Percentiles rank a stretch among this genome's conserved stretches.
Conservation (phyloP, 371 early-diverging fungal genomes). For the Dipsacomyces acuminosporus region DNA sequence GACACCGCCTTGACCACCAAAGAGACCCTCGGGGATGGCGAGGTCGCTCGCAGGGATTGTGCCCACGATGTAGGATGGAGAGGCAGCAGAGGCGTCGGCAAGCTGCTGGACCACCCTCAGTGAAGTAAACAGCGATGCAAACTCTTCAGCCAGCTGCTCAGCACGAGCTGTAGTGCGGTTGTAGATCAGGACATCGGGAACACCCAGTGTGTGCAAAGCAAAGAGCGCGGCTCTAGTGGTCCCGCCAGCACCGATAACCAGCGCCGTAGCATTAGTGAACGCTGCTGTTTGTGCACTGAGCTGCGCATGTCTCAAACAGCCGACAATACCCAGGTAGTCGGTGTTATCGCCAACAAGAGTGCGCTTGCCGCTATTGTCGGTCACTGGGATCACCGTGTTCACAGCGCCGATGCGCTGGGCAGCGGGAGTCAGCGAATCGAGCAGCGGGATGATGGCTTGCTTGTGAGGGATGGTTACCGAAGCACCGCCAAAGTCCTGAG, state of each 20-base stretch:
- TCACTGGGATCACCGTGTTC: slow-evolving; percentile 69
- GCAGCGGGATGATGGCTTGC: slow-evolving; percentile 68
- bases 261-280: slow-evolving; percentile 50
- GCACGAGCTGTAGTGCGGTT: slow-evolving; percentile 84
- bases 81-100: slow-evolving; percentile 43
- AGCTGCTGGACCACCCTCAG: slow-evolving; percentile 39
- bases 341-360: slow-evolving; percentile 85
- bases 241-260: slow-evolving; percentile 96
- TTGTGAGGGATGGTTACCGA: slow-evolving; percentile 95
- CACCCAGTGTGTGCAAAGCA: slow-evolving; percentile 72
- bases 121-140: slow-evolving; percentile 53
- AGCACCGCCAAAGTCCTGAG: slow-evolving; percentile 85
- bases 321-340: slow-evolving; percentile 86
- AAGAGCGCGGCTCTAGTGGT: slow-evolving; percentile 90
- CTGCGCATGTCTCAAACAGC: slow-evolving; percentile 55
- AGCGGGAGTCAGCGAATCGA: slow-evolving; percentile 66
- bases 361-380: slow-evolving; percentile 20
- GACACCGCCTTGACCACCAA: slow-evolving; percentile 52
- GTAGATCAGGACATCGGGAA: slow-evolving; percentile 67
- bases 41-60: slow-evolving; percentile 83
- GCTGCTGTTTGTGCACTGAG: slow-evolving; percentile 10
- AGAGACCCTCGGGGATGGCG: slow-evolving; percentile 27
- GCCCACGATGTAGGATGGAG: slow-evolving; percentile 49
- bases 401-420: slow-evolving; percentile 88
- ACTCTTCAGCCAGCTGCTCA: slow-evolving; percentile 61